These are phyloP conservation scores for Trametes meyenii DNA, from an alignment of 768 basidiomycete genomes.

Conservation along the genomic window DNA sequence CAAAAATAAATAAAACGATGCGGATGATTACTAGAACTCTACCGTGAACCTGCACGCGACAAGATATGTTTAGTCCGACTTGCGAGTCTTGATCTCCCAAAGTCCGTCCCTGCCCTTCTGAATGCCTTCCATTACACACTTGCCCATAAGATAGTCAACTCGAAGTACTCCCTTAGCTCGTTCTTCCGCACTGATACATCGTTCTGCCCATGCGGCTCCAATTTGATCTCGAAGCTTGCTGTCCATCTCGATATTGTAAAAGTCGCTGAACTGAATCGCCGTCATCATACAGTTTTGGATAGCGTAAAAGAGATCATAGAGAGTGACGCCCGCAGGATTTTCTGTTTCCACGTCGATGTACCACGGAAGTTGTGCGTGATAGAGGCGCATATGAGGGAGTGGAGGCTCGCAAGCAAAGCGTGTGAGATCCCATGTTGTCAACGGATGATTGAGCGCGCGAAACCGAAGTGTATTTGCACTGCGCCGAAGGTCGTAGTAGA, in stretches of 20 bases:
- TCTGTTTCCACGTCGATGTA: constrained; percentile 56
- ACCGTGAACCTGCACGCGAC: not conserved
- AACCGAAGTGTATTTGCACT: constrained; percentile 46
- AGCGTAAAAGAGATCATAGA: constrained; percentile 55
- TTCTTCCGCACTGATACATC: constrained; percentile 43
- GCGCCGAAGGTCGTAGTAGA: constrained; percentile 54
- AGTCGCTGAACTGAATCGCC: constrained; percentile 55
- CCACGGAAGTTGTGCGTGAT: constrained; percentile 64
- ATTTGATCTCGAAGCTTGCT: constrained; percentile 48
- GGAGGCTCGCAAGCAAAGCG: constrained; percentile 58
- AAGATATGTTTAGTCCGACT: not conserved
- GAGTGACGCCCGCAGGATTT: constrained; percentile 57
- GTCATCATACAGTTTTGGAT: constrained; percentile 46
- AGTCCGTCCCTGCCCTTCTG: constrained; percentile 55
- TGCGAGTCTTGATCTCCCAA: constrained; percentile 65
- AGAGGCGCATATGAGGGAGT: constrained; percentile 53
- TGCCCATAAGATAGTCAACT: constrained; percentile 63
- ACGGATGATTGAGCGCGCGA: constrained; percentile 45
- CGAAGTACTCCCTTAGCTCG: constrained; percentile 50
- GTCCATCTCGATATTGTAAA: constrained; percentile 59
- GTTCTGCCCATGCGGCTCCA: constrained; percentile 45
- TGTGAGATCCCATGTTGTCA: constrained; percentile 52
- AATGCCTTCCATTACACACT: constrained; percentile 56
- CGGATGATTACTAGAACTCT: not conserved
- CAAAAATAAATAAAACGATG: constrained; percentile 5